Conservation (phyloP, 2,329 filamentous ascomycete genomes). For the Akanthomyces muscarius region DNA sequence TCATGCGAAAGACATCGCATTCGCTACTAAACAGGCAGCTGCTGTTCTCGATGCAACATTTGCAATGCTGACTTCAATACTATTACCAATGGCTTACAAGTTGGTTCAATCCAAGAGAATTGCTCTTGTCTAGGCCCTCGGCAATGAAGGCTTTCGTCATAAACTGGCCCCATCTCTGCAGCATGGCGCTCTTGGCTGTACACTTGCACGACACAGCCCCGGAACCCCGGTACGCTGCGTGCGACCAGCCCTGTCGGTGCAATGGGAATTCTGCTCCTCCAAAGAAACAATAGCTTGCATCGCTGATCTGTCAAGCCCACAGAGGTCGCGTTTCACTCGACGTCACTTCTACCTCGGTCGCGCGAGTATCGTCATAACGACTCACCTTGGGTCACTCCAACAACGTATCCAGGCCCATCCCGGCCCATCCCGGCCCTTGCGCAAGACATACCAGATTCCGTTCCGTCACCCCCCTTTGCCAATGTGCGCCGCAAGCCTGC, state of each 20-base stretch:
- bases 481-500: too few relatives aligned
- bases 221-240: background rate
- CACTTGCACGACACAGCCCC: background rate
- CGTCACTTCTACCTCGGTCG: background rate
- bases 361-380: background rate
- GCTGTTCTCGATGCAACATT: background rate
- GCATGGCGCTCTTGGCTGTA: background rate
- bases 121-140: background rate
- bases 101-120: background rate
- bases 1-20: background rate
- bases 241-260: background rate
- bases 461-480: background rate
- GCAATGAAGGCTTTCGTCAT: background rate
- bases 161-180: background rate
- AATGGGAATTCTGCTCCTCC: background rate
- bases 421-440: background rate
- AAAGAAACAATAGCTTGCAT: background rate
- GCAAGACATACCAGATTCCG: background rate
- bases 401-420: background rate
- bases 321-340: background rate
- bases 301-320: background rate
- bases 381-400: background rate
- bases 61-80: background rate
- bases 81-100: constrained; percentile 3
- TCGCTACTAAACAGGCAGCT: background rate